phyloP scores from a whole-genome alignment of 1,139 yeast species.

The Kurtzmaniella quercitrusa region DNA sequence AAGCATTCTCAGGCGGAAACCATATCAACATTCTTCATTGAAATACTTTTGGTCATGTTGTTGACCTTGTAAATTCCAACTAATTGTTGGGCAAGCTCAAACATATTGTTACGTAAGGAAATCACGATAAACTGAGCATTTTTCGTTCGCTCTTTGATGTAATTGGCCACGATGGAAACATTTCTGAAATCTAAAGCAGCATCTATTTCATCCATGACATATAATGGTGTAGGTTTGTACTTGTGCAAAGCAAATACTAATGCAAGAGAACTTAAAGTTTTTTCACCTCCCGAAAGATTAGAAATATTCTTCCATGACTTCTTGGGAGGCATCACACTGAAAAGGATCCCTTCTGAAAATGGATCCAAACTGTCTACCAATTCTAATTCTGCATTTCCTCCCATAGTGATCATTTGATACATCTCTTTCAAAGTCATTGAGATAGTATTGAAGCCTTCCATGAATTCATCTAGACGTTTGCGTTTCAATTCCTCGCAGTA shows the following conservation, averaged over 20 bases:
- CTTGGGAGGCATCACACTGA: constrained; percentile 99
- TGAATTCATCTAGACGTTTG: constrained; percentile 79
- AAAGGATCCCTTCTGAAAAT: constrained; percentile 94
- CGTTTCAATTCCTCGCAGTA: constrained; percentile 68
- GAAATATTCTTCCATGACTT: constrained; percentile 96
- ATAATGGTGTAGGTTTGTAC: constrained; percentile 94
- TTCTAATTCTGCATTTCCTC: constrained; percentile 97
- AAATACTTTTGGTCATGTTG: constrained; percentile 84
- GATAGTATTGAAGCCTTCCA: constrained; percentile 86
- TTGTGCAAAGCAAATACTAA: constrained; percentile 94
- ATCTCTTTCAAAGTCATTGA: constrained; percentile 89
- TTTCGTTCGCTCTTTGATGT: constrained; percentile 90
- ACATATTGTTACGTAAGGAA: constrained; percentile 94
- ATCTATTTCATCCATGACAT: constrained; percentile 99
- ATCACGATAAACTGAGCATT: constrained; percentile 97
- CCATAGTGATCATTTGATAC: constrained; percentile 99
- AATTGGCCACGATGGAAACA: constrained; percentile 95
- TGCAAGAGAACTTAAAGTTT: constrained; percentile 91
- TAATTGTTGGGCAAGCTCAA: constrained; percentile 88
- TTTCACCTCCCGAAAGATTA: constrained; percentile 96
- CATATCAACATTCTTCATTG: constrained; percentile 50
- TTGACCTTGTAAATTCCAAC: constrained; percentile 94
- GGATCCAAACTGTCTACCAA: constrained; percentile 95
- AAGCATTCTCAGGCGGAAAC: not conserved
- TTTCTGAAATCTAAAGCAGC: constrained; percentile 97